A percentile compares a stretch with the other conserved stretches of the same genome.
These are phyloP conservation scores for Gracilariopsis chorda DNA, from an alignment of 23 red algal genomes.

Conservation along the genomic window DNA sequence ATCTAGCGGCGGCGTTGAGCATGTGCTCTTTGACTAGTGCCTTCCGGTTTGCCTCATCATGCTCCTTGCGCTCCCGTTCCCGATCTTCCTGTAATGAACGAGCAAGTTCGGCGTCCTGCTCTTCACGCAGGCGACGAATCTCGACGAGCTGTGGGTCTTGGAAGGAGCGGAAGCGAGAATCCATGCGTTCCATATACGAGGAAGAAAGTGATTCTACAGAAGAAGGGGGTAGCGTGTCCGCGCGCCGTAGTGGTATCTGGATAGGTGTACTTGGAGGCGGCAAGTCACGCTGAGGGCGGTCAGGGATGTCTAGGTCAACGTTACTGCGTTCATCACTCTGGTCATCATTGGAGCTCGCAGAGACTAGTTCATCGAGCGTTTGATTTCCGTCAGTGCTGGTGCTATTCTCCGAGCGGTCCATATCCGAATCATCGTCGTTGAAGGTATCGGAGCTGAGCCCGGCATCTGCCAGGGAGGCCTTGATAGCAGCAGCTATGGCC, in stretches of 20 bases:
- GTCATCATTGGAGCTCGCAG: background rate
- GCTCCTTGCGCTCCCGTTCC: conserved; percentile 19
- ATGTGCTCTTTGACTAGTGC: background rate
- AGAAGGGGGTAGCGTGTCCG: background rate
- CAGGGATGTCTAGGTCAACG: conserved; percentile 15
- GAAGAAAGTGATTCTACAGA: conserved; percentile 43
- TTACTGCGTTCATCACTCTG: background rate
- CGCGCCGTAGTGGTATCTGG: background rate
- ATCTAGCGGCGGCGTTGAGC: background rate
- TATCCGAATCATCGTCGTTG: background rate
- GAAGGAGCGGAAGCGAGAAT: conserved; percentile 44
- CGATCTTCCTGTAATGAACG: conserved; percentile 27
- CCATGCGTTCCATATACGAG: conserved; percentile 47
- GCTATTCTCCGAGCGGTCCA: background rate
- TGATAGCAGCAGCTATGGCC: conserved; percentile 47
- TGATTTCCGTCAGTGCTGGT: background rate
- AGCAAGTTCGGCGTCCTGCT: conserved; percentile 45
- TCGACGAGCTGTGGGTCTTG: conserved; percentile 28
- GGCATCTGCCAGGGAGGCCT: conserved; percentile 20
- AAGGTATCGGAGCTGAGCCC: background rate
- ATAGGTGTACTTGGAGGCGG: background rate
- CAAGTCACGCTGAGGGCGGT: background rate
- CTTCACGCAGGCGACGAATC: conserved; percentile 9
- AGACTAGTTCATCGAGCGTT: background rate
- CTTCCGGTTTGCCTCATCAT: background rate